These are phyloP conservation scores for Diddensiella transvaalensis DNA, from an alignment of 805 yeast species.

Conservation along the genomic window DNA sequence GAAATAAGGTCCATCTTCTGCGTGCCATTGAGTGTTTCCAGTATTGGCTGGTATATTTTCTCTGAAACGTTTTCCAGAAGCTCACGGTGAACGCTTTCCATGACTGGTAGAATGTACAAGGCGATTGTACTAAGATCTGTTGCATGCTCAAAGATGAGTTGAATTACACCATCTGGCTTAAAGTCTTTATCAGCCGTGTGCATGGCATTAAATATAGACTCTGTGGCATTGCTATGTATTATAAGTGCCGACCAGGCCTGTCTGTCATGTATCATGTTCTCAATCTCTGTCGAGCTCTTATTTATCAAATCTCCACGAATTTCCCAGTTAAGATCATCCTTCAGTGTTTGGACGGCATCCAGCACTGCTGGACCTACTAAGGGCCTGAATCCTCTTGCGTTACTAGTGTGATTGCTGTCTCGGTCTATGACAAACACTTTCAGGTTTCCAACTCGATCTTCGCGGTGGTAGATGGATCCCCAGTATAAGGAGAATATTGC, in stretches of 20 bases:
- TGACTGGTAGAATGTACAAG: slow-evolving; percentile 43
- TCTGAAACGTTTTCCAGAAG: slow-evolving; percentile 28
- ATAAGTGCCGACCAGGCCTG: slow-evolving; percentile 62
- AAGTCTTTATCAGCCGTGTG: slow-evolving; percentile 27
- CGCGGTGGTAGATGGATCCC: slow-evolving; percentile 43
- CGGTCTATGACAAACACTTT: slow-evolving; percentile 41
- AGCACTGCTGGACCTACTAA: background rate
- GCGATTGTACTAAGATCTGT: slow-evolving; percentile 54
- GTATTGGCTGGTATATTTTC: slow-evolving; percentile 27
- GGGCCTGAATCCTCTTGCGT: background rate
- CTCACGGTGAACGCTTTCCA: slow-evolving; percentile 37
- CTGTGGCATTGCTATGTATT: slow-evolving; percentile 48
- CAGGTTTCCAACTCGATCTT: slow-evolving; percentile 34
- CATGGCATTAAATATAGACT: slow-evolving; percentile 41
- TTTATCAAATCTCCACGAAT: slow-evolving; percentile 14
- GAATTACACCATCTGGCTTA: slow-evolving; percentile 33
- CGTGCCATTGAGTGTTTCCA: slow-evolving; percentile 30
- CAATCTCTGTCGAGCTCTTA: slow-evolving; percentile 39
- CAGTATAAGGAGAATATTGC: slow-evolving; percentile 45
- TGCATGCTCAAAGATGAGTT: slow-evolving; percentile 55
- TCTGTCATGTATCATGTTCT: slow-evolving; percentile 48
- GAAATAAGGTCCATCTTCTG: slow-evolving; percentile 26
- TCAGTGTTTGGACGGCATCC: slow-evolving; percentile 12
- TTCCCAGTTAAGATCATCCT: slow-evolving; percentile 31
- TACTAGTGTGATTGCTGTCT: slow-evolving; percentile 22